A percentile compares a stretch with the other conserved stretches of the same genome.
phyloP scores from a whole-genome alignment of 2,329 filamentous ascomycete genomes.

The Cladosporium colombiae region DNA sequence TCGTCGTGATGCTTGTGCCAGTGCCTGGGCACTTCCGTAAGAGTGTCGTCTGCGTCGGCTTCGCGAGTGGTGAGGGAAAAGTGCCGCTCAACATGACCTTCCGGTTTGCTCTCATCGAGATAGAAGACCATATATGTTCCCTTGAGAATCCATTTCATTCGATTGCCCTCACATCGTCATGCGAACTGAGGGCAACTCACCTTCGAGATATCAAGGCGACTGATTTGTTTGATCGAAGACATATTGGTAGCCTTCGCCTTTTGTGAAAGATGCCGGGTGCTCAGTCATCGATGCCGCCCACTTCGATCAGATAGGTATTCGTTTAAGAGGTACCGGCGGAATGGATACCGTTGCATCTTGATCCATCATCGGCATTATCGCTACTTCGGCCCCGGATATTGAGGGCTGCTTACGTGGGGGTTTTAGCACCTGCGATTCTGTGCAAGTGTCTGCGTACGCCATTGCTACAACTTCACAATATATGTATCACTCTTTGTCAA shows the following conservation, averaged over 20 bases:
- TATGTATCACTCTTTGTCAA: too few species aligned
- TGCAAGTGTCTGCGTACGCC: neutral
- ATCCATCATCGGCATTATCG: neutral
- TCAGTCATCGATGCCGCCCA: neutral
- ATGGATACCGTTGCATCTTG: neutral
- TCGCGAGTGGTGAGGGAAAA: conserved; percentile 22
- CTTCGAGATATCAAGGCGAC: conserved; percentile 4
- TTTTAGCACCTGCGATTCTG: neutral
- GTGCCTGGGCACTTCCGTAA: conserved; percentile 20
- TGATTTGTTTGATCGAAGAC: conserved; percentile 1
- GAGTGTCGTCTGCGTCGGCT: conserved; percentile 19
- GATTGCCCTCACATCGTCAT: too few species aligned
- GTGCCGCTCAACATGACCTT: conserved; percentile 15
- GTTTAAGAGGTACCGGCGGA: neutral
- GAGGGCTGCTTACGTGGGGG: neutral
- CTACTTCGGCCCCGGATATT: neutral
- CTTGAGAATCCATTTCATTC: neutral
- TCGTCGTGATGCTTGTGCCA: conserved; percentile 27
- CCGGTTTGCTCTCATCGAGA: conserved; percentile 20
- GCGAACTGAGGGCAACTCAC: neutral
- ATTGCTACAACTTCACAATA: too few species aligned
- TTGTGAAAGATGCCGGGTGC: neutral
- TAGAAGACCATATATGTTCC: conserved; percentile 23
- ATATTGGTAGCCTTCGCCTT: neutral
- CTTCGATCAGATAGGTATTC: neutral